Percentiles rank a stretch among this genome's conserved stretches.
Conservation (phyloP, 768 basidiomycete genomes). For the Trametes cinnabarina region DNA sequence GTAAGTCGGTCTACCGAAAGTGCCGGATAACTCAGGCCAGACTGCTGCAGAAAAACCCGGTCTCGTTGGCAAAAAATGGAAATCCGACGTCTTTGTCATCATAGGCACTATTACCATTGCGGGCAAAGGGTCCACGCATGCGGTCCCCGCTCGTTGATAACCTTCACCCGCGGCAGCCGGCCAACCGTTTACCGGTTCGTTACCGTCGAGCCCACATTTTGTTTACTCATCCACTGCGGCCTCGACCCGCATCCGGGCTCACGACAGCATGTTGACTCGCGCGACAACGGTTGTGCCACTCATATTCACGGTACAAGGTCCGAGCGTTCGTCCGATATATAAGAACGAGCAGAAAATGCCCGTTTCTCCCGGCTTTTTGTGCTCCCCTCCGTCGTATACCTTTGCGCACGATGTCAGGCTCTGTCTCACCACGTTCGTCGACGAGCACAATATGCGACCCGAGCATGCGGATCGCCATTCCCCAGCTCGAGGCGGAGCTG, state of each 20-base stretch:
- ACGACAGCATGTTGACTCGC: slow-evolving; percentile 10
- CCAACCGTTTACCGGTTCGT: slow-evolving; percentile 4
- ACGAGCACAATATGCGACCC: slow-evolving; percentile 17
- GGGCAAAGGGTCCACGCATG: neutral
- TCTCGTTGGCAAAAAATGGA: neutral
- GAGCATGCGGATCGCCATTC: neutral
- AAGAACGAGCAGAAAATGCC: neutral
- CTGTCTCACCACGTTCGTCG: slow-evolving; percentile 11
- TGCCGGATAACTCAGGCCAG: neutral
- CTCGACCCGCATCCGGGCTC: slow-evolving; percentile 7
- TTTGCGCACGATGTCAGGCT: slow-evolving; percentile 4
- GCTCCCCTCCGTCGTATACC: neutral
- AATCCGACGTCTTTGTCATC: slow-evolving; percentile 1
- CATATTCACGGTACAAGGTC: slow-evolving; percentile 3
- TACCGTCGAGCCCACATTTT: slow-evolving; percentile 8
- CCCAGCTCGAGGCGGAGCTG: slow-evolving; percentile 15
- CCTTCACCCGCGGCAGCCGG: slow-evolving; percentile 15
- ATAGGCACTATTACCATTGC: neutral
- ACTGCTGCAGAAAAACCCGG: neutral
- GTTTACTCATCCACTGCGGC: slow-evolving; percentile 13
- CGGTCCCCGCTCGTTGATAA: slow-evolving; percentile 4
- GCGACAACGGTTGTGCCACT: slow-evolving; percentile 7
- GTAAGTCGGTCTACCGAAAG: neutral
- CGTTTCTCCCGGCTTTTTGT: neutral
- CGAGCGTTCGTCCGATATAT: slow-evolving; percentile 1